Evolutionary conservation across 2,329 filamentous ascomycete species (phyloP), one percentile per base, ranked within the genome.

Genomic region (Aspergillus piperis): DNA sequence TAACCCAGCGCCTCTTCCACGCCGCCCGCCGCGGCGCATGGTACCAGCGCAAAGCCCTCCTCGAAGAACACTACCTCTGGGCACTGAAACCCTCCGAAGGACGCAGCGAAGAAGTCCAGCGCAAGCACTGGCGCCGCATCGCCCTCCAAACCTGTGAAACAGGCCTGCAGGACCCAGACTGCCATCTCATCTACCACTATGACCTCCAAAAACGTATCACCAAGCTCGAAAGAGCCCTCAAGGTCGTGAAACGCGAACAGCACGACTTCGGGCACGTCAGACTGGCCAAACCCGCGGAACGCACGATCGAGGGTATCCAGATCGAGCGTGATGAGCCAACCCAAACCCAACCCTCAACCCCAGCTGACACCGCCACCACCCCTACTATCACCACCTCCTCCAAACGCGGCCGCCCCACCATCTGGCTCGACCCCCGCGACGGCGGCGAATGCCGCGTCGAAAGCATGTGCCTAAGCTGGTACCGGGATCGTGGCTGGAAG

Each of bases 21-120:
- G 83, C 90, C 47, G 87, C 92, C 1, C 86, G 93, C 27, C 86
- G 95, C 44, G 95, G 95, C 0, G 86, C 88, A 0, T 99, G 95
- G 95, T 98, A 98, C 73, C 93, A 97, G 71, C 90, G 95, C 19
- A 96, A 96, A 76, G 95, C 94, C 1, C 80, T 99, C 1, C 77
- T 99, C 2, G 95, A 99, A 78, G 95, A 99, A 73, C 92, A 96
- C 72, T 98, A 99, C 75, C 93, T 98, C 90, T 84, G 87, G 70
- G 80, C 83, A 4, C 72, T 90, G 5, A 82, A 80, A 30, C 79
- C 83, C 0, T 75, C 74, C 2, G 77, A 79, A 3, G 80, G 77
- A 27, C 79, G 81, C 42, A 79, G 72, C 41, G 77, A 82, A 15
- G 87, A 90, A 47, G 77, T 79, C 8, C 89, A 90, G 70, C 95